Evolutionary conservation across 352 stramenopile genomes (phyloP).

Genomic region (Phytophthora boehmeriae): DNA sequence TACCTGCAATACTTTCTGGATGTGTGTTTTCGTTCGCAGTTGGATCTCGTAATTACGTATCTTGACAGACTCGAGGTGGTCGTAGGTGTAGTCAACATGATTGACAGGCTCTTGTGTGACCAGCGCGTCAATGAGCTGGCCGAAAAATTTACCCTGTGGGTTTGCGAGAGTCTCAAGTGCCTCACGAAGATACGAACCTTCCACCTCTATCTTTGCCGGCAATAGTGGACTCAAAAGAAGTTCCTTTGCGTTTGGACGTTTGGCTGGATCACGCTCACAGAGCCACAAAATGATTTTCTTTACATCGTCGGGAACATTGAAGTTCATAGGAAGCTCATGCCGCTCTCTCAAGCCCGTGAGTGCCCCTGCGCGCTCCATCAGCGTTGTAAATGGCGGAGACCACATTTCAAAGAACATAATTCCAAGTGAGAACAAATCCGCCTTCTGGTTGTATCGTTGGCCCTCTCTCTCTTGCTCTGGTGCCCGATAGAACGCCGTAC

Average conservation of each 20-base stretch:
- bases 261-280: conserved; percentile 74
- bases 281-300: conserved; percentile 91
- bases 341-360: conserved; percentile 80
- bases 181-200: conserved; percentile 83
- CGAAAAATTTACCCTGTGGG: conserved; percentile 90
- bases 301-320: conserved; percentile 76
- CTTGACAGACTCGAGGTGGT: conserved; percentile 83
- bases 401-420: conserved; percentile 98
- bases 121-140: conserved; percentile 82
- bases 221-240: conserved; percentile 71
- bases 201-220: conserved; percentile 85
- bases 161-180: conserved; percentile 88
- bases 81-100: conserved; percentile 89
- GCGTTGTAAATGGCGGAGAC: conserved; percentile 89
- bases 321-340: conserved; percentile 57
- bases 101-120: conserved; percentile 75
- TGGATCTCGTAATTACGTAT: conserved; percentile 71
- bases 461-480: conserved; percentile 93
- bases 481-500: conserved; percentile 95
- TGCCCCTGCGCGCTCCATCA: conserved; percentile 88
- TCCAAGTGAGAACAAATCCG: conserved; percentile 95
- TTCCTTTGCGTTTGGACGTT: conserved; percentile 76
- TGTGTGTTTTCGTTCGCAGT: conserved; percentile 65
- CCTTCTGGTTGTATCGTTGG: conserved; percentile 90
- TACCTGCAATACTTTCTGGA: conserved; percentile 73